Conservation (phyloP, 2,329 filamentous ascomycete genomes). For the Nigrospora oryzae region DNA sequence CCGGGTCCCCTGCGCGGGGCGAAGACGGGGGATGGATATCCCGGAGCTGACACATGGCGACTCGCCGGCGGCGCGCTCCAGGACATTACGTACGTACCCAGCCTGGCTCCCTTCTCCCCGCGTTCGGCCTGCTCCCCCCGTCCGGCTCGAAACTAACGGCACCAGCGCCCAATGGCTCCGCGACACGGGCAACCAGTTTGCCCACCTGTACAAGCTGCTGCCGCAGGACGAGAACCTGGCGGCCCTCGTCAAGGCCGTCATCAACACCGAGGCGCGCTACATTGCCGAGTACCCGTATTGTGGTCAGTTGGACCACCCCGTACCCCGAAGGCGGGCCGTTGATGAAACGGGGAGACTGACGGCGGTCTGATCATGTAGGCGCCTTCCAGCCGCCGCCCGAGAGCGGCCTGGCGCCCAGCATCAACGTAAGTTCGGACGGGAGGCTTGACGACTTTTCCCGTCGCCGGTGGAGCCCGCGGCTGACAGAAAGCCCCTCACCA, state of each 20-base stretch:
- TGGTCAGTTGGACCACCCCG: neutral
- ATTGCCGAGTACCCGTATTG: conserved; percentile 1
- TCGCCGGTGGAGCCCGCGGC: too few species aligned
- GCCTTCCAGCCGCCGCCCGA: conserved; percentile 1
- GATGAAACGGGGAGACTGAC: too few species aligned
- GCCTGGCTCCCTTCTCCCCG: too few species aligned
- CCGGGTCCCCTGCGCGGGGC: neutral
- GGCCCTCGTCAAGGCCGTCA: conserved; percentile 1
- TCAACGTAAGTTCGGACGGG: neutral
- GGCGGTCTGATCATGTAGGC: neutral
- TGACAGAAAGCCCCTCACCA: neutral
- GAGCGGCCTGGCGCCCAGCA: neutral
- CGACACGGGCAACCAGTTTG: conserved; percentile 2
- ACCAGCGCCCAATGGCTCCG: conserved; percentile 1
- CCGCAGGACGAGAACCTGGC: neutral
- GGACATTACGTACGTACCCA: too few species aligned
- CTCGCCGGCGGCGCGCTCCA: too few species aligned
- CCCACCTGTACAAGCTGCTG: neutral
- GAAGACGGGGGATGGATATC: too few species aligned
- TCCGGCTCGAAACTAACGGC: too few species aligned
- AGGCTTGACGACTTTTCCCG: too few species aligned
- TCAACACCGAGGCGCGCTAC: conserved; percentile 1
- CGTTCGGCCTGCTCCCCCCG: too few species aligned
- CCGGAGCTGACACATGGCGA: too few species aligned
- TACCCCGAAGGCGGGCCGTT: neutral